phyloP scores from a whole-genome alignment of 148 eudicot genomes.

The Euryodendron excelsum region DNA sequence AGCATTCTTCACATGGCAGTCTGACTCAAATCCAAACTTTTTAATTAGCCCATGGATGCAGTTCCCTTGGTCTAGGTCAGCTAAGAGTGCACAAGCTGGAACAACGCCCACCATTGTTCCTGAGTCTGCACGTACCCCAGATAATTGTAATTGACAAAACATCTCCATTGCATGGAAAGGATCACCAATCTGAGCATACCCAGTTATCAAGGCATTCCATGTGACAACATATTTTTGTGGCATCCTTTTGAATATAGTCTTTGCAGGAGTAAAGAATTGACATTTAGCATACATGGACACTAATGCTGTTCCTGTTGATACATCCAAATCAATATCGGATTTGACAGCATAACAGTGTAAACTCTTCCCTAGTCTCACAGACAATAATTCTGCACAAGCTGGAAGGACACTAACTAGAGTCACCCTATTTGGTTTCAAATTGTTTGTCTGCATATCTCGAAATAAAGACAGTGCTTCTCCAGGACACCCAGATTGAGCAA shows the following conservation, averaged over 20 bases:
- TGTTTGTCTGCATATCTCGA: conserved; percentile 50
- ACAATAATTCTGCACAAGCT: conserved; percentile 52
- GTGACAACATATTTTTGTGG: conserved; percentile 48
- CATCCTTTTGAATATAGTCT: conserved; percentile 40
- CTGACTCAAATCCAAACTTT: conserved; percentile 48
- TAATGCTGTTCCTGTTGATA: conserved; percentile 46
- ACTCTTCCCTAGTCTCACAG: conserved; percentile 52
- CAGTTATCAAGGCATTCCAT: conserved; percentile 67
- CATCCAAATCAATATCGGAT: conserved; percentile 37
- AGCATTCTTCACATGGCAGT: conserved; percentile 60
- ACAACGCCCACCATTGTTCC: conserved; percentile 62
- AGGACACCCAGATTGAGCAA: conserved; percentile 52
- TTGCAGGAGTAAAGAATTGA: conserved; percentile 43
- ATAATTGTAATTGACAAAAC: conserved; percentile 37
- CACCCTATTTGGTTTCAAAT: conserved; percentile 51
- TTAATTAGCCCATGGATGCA: conserved; percentile 42
- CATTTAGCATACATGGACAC: conserved; percentile 70
- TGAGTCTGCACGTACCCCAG: conserved; percentile 47
- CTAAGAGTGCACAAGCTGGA: conserved; percentile 59
- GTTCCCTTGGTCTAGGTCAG: conserved; percentile 45
- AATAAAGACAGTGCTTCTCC: conserved; percentile 50
- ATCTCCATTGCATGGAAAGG: conserved; percentile 39
- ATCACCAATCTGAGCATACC: conserved; percentile 57
- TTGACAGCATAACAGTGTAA: conserved; percentile 63
- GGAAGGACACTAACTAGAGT: conserved; percentile 65